Base-by-base conservation (phyloP, 352 stramenopile species). In the Halophytophthora polymorphica region DNA sequence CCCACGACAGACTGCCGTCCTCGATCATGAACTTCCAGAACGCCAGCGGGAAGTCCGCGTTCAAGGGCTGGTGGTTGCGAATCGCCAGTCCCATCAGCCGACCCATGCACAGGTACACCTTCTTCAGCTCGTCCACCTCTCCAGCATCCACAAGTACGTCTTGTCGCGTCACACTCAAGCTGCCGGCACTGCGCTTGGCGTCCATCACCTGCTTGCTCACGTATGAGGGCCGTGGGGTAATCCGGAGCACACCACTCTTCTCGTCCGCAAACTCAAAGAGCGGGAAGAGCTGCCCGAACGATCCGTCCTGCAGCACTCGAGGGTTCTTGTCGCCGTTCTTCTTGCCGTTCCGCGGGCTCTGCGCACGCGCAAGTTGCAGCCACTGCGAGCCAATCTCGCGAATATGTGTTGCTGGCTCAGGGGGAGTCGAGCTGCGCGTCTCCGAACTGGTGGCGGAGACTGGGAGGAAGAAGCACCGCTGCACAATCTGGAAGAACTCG, bases 401-500 rank as follows among this genome's bases (percentile, higher is more conserved):
- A 14, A 83, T 66, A 33, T 85, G 67, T 13, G 61, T 19, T 28
- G 62, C 50, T 38, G 64, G 58, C 15, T 48, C 38, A 2, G 12
- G 33, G 10, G 11, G 25, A 34, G 29, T 45, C 35, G 11, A n/a
- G n/a, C n/a, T 22, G 7, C 38, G 47, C 11, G 17, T 21, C 38
- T 63, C 58, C 12, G 31, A 38, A 35, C n/a, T 49, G 39, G 25
- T 42, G 23, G 42, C 46, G 40, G 49, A 69, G 3, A 25, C 50
- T 19, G 71, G 54, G 12, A 51, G 71, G 54, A 87, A 86, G 50
- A 89, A 87, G 31, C 57, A 82, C 19, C 56, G 64, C 39, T 89
- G 71, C 4, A 90, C 63, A 35, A 87, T 78, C 65, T 87, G 76
- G 55, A 90, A 90, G 50, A 90, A 87, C 55, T 90, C 78, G 15